phyloP scores from a whole-genome alignment of 345 rosid species.

The Chamaenerion angustifolium region DNA sequence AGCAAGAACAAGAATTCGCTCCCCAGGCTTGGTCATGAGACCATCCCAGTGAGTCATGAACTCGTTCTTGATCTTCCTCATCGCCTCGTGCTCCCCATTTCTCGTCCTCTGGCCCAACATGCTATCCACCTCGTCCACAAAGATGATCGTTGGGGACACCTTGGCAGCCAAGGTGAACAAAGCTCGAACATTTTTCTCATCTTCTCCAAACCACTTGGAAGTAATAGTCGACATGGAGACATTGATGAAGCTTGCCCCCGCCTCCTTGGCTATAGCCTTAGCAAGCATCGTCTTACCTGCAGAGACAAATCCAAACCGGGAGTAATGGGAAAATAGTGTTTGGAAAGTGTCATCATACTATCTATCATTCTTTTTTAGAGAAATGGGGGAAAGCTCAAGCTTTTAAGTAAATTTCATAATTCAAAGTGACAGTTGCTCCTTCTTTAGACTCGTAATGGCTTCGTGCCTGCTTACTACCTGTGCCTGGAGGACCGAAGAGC shows the following conservation, averaged over 20 bases:
- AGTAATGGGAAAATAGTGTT: too few species aligned
- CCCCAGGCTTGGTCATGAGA: constrained; percentile 56
- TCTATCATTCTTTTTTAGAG: too few species aligned
- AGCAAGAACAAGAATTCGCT: constrained; percentile 82
- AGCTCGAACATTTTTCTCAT: constrained; percentile 92
- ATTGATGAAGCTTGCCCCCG: constrained; percentile 91
- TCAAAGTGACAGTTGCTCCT: too few species aligned
- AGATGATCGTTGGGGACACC: constrained; percentile 84
- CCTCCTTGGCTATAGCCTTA: constrained; percentile 88
- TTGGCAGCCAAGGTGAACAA: constrained; percentile 80
- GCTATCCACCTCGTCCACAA: constrained; percentile 96
- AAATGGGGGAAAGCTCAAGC: too few species aligned
- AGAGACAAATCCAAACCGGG: too few species aligned
- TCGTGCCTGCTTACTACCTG: constrained; percentile 12
- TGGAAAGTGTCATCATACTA: too few species aligned
- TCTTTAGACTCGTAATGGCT: too few species aligned
- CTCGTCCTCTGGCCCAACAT: constrained; percentile 91
- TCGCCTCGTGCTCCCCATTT: constrained; percentile 91
- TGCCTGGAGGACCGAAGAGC: constrained; percentile 98
- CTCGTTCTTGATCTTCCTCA: constrained; percentile 23
- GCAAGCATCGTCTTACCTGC: constrained; percentile 85
- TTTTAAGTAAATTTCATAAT: too few species aligned
- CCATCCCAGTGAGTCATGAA: constrained; percentile 76
- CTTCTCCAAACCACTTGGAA: constrained; percentile 99
- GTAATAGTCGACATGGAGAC: constrained; percentile 95